Conservation (phyloP, 1,139 yeast genomes). For the Pichia sp. region DNA sequence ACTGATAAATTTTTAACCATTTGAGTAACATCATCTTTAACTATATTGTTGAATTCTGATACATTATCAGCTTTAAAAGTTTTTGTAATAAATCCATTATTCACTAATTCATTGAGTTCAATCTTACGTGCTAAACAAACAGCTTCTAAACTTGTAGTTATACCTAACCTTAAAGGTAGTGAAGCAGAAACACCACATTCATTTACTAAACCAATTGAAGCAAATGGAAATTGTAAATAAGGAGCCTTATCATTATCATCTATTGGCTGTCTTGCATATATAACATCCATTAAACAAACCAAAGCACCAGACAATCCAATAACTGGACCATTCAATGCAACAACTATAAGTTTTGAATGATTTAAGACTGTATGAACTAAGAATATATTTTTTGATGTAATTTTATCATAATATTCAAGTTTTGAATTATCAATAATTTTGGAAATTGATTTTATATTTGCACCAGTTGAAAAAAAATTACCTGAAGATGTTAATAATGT, state of each 20-base stretch:
- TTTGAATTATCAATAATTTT: conserved; percentile 23
- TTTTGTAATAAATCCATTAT: conserved; percentile 59
- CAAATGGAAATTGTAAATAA: conserved; percentile 51
- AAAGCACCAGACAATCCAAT: conserved; percentile 75
- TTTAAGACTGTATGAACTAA: conserved; percentile 63
- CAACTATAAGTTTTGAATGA: conserved; percentile 66
- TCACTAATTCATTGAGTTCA: conserved; percentile 48
- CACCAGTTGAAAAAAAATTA: conserved; percentile 80
- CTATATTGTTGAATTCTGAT: conserved; percentile 55
- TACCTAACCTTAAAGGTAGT: conserved; percentile 63
- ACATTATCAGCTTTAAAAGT: conserved; percentile 40
- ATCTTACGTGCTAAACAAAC: conserved; percentile 65
- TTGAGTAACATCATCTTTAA: conserved; percentile 41
- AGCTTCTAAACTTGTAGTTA: conserved; percentile 70
- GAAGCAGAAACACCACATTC: conserved; percentile 78
- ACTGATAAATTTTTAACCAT: conserved; percentile 47
- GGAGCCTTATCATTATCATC: conserved; percentile 33
- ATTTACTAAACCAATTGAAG: conserved; percentile 75
- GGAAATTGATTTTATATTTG: conserved; percentile 47
- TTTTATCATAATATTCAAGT: conserved; percentile 21
- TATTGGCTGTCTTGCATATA: conserved; percentile 52
- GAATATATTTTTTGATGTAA: conserved; percentile 56
- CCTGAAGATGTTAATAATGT: conserved; percentile 73
- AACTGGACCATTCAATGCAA: conserved; percentile 83
- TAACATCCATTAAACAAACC: conserved; percentile 67